These are phyloP conservation scores for Fomitopsis schrenkii DNA, from an alignment of 1,284 basidiomycete genomes.

Conservation along the genomic window DNA sequence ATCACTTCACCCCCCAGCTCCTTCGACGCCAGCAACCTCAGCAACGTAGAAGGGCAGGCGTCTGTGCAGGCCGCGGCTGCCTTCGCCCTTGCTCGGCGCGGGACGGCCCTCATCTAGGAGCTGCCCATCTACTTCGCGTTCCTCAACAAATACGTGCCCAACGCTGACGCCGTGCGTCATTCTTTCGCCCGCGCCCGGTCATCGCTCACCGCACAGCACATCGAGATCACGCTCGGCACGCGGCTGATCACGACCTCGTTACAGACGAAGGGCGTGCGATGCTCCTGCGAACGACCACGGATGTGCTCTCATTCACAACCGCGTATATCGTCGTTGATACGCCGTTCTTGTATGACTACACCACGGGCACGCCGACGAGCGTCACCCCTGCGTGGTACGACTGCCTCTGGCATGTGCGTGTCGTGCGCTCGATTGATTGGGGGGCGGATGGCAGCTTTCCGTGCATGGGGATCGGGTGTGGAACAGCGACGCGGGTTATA, in stretches of 20 bases:
- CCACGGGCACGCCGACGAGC: constrained; percentile 36
- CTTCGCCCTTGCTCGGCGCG: constrained; percentile 26
- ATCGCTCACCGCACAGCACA: not conserved
- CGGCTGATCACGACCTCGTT: constrained; percentile 27
- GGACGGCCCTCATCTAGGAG: constrained; percentile 28
- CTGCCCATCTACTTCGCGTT: constrained; percentile 28
- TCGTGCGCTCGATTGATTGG: not conserved
- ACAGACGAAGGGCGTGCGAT: constrained; percentile 19
- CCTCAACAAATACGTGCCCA: constrained; percentile 27
- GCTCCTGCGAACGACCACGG: constrained; percentile 23
- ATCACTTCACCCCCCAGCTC: too few species aligned
- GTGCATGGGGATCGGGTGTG: constrained; percentile 30
- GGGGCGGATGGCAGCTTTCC: constrained; percentile 16
- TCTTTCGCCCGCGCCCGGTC: not conserved
- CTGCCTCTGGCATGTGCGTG: constrained; percentile 43
- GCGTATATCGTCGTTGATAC: constrained; percentile 32
- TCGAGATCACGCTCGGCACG: constrained; percentile 25
- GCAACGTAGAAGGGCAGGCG: constrained; percentile 21
- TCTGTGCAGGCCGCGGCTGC: constrained; percentile 29
- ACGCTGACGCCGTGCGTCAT: constrained; percentile 22
- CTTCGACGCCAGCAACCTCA: too few species aligned
- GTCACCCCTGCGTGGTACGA: constrained; percentile 45
- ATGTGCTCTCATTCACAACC: constrained; percentile 22
- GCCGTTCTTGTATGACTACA: constrained; percentile 39
- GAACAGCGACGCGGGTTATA: constrained; percentile 38